These are phyloP conservation scores for Purpureocillium lavendulum DNA, from an alignment of 2,329 filamentous ascomycete genomes.

Conservation along the genomic window DNA sequence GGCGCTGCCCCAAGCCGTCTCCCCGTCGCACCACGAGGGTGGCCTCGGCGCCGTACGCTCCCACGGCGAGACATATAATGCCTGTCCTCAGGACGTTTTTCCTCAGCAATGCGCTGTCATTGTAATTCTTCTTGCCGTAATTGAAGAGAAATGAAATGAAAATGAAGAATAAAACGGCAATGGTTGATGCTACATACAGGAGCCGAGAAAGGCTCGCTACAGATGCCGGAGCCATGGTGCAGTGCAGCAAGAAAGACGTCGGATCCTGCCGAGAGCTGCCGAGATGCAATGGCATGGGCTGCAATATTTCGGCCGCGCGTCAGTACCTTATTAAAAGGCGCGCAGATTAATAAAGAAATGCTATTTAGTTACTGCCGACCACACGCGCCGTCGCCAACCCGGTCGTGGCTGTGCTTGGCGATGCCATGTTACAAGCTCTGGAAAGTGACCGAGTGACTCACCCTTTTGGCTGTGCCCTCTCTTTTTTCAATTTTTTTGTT, in stretches of 20 bases:
- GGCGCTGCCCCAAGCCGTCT: neutral
- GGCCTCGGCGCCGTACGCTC: slow-evolving; percentile 1
- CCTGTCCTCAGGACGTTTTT: neutral
- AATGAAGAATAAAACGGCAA: slow-evolving; percentile 4
- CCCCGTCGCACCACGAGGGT: neutral
- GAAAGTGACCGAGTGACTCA: too few relatives aligned
- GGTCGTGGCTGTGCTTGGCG: too few relatives aligned
- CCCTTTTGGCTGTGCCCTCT: too few relatives aligned
- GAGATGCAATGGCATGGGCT: too few relatives aligned
- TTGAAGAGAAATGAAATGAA: slow-evolving; percentile 3
- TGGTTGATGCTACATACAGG: slow-evolving; percentile 2
- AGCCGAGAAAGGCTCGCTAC: neutral
- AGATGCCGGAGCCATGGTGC: neutral
- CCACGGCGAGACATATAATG: neutral
- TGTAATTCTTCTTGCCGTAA: neutral
- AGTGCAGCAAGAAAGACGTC: neutral
- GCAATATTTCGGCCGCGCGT: too few relatives aligned
- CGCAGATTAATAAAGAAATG: too few relatives aligned
- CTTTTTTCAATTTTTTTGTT: too few relatives aligned
- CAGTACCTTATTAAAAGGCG: too few relatives aligned
- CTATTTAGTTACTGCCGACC: too few relatives aligned
- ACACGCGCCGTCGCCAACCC: too few relatives aligned
- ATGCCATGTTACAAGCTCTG: too few relatives aligned
- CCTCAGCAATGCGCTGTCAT: neutral
- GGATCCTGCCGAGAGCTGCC: too few relatives aligned